Percentiles rank a stretch among this genome's conserved stretches.
These are phyloP conservation scores for Aspergillus fructus DNA, from an alignment of 2,329 filamentous ascomycete species.

Conservation along the genomic window DNA sequence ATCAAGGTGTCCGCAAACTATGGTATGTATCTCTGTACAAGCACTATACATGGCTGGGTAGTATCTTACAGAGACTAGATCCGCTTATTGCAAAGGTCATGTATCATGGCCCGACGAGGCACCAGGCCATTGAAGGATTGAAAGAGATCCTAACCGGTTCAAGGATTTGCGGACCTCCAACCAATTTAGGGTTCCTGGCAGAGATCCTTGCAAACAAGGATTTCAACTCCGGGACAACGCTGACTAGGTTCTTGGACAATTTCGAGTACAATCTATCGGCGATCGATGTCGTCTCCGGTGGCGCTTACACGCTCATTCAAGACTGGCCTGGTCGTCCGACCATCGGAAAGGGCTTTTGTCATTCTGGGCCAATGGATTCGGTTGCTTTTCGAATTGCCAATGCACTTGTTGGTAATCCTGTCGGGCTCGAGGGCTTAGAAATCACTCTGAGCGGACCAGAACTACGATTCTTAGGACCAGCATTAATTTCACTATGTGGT, in stretches of 20 bases:
- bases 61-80: slow-evolving; percentile 31
- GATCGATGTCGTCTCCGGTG: slow-evolving; percentile 57
- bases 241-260: slow-evolving; percentile 56
- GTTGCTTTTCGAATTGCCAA: slow-evolving; percentile 61
- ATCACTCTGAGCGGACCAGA: slow-evolving; percentile 62
- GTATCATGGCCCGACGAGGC: slow-evolving; percentile 47
- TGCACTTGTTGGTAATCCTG: slow-evolving; percentile 57
- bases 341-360: slow-evolving; percentile 59
- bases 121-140: slow-evolving; percentile 48
- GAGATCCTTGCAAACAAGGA: slow-evolving; percentile 48
- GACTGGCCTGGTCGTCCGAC: slow-evolving; percentile 59
- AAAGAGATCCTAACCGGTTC: slow-evolving; percentile 45
- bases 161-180: slow-evolving; percentile 54
- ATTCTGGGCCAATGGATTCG: slow-evolving; percentile 62
- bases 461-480: slow-evolving; percentile 54
- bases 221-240: slow-evolving; percentile 53
- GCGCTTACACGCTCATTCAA: slow-evolving; percentile 59
- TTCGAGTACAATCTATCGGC: slow-evolving; percentile 53
- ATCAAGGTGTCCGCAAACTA: slow-evolving; percentile 59
- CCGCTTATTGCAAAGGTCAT: slow-evolving; percentile 61
- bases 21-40: slow-evolving; percentile 34
- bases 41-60: neutral
- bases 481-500: slow-evolving; percentile 58
- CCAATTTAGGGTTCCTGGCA: slow-evolving; percentile 58
- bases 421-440: slow-evolving; percentile 56